Evolutionary conservation across 1,139 yeast genomes (phyloP).

Genomic region (Candida labiduridarum): DNA sequence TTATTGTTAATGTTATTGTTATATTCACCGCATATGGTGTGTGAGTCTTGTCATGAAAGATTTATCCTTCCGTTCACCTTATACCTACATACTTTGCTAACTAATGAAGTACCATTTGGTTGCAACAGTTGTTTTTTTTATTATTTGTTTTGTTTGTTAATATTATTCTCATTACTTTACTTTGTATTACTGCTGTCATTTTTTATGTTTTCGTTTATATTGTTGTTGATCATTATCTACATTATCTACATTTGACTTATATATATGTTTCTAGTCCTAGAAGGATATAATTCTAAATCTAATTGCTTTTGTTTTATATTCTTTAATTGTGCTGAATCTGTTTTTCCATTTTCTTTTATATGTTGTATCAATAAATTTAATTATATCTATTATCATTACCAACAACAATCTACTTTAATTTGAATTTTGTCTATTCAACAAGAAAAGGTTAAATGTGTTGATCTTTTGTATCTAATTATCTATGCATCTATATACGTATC

Average conservation of each 20-base stretch:
- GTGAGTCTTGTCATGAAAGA: too few relatives aligned
- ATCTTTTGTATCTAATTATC: background rate
- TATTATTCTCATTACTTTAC: conserved; percentile 2
- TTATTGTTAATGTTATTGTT: too few relatives aligned
- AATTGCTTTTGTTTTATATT: background rate
- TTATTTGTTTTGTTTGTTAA: too few relatives aligned
- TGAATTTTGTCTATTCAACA: background rate
- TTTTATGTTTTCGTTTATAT: conserved; percentile 1
- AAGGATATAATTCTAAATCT: background rate
- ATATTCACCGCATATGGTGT: too few relatives aligned
- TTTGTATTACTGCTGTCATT: conserved; percentile 7
- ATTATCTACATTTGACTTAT: background rate
- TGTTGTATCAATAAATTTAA: conserved; percentile 2
- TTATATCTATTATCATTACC: background rate
- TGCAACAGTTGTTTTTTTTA: conserved; percentile 5
- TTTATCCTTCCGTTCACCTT: too few relatives aligned
- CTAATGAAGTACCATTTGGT: background rate
- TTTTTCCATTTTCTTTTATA: background rate
- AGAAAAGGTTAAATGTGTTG: background rate
- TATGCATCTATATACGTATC: background rate
- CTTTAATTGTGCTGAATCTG: too few relatives aligned
- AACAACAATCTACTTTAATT: background rate
- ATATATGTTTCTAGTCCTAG: background rate
- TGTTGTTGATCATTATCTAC: background rate
- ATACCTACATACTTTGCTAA: background rate